phyloP scores from a whole-genome alignment of 257 asterid species.

The Hygrophila difformis region DNA sequence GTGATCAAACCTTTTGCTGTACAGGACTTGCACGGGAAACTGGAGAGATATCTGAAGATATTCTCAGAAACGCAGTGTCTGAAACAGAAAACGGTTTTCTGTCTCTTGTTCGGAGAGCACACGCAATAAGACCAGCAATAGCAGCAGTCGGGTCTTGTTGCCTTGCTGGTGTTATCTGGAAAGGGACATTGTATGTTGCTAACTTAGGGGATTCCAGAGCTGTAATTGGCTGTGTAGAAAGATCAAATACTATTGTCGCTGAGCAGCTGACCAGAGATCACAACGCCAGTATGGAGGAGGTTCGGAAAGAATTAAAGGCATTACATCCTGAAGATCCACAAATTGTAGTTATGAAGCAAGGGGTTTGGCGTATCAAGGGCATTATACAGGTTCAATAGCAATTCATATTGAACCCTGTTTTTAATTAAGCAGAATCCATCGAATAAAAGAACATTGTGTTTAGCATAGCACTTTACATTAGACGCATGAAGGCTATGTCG shows the following conservation, averaged over 20 bases:
- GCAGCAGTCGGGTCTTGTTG: slow-evolving; percentile 76
- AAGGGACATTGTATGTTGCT: slow-evolving; percentile 43
- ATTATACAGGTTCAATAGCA: slow-evolving; percentile 59
- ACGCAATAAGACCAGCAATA: slow-evolving; percentile 29
- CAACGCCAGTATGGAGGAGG: slow-evolving; percentile 55
- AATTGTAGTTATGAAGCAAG: slow-evolving; percentile 41
- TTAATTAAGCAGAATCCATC: too few relatives aligned
- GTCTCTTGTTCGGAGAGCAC: slow-evolving; percentile 39
- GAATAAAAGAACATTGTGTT: too few relatives aligned
- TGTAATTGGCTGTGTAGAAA: slow-evolving; percentile 49
- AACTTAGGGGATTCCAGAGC: slow-evolving; percentile 91
- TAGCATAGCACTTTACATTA: too few relatives aligned
- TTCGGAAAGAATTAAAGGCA: slow-evolving; percentile 52
- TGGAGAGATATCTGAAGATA: slow-evolving; percentile 46
- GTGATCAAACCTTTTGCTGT: slow-evolving; percentile 1
- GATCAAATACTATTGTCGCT: slow-evolving; percentile 40
- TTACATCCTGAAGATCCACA: slow-evolving; percentile 60
- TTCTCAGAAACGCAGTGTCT: slow-evolving; percentile 39
- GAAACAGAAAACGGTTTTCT: slow-evolving; percentile 64
- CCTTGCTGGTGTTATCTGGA: slow-evolving; percentile 74
- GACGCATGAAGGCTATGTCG: too few relatives aligned
- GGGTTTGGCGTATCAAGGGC: slow-evolving; percentile 81
- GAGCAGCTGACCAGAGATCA: slow-evolving; percentile 77
- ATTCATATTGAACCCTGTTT: neutral
- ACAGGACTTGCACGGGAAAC: slow-evolving; percentile 59